Conservation (phyloP, 192 early-diverging fungal genomes). For the Entomortierella chlamydospora region DNA sequence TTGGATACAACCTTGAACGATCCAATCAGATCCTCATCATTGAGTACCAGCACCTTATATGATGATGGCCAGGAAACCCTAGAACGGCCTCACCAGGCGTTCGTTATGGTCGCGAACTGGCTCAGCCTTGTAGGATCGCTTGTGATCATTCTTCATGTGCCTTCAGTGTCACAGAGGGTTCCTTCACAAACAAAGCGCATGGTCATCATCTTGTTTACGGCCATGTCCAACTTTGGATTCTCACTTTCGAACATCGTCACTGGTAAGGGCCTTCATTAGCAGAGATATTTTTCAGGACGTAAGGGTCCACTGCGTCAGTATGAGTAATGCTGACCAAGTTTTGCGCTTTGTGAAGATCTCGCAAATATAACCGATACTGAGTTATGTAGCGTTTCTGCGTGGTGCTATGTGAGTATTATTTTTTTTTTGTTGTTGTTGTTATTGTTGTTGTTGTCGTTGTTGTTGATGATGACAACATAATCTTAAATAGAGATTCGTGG, state of each 20-base stretch:
- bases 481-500: too few species aligned
- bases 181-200: constrained; percentile 38
- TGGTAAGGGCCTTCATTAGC: too few species aligned
- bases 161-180: constrained; percentile 13
- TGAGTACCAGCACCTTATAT: too few species aligned
- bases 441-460: neutral
- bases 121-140: constrained; percentile 38
- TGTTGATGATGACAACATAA: too few species aligned
- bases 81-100: neutral
- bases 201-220: constrained; percentile 43
- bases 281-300: too few species aligned
- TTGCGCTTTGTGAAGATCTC: constrained; percentile 8
- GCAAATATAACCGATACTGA: neutral
- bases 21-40: neutral
- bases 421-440: neutral
- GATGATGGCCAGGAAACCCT: neutral
- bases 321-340: too few species aligned
- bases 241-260: constrained; percentile 25
- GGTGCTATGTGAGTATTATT: constrained; percentile 43
- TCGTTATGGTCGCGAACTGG: constrained; percentile 19
- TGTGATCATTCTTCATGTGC: constrained; percentile 25
- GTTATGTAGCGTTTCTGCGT: constrained; percentile 26
- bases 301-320: too few species aligned
- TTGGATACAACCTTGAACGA: neutral
- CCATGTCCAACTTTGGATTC: constrained; percentile 45